phyloP scores from a whole-genome alignment of 441 rosid species.

The Breynia disticha region DNA sequence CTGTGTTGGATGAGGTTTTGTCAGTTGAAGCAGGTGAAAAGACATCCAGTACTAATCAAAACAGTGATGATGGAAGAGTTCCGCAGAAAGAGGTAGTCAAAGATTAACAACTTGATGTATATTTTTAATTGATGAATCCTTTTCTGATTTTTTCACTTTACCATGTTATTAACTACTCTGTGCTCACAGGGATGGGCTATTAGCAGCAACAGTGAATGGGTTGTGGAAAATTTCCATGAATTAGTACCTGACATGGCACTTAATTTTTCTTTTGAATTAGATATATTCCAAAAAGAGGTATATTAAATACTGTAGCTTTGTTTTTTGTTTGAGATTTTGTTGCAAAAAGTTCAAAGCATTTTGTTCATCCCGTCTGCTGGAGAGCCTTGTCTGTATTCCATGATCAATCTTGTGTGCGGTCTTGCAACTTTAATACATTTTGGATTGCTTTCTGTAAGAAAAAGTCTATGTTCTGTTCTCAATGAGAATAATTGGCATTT shows the following conservation, averaged over 20 bases:
- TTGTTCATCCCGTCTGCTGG: background rate
- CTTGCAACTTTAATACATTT: too few relatives aligned
- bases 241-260: slow-evolving; percentile 93
- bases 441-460: too few relatives aligned
- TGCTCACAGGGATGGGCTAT: slow-evolving; percentile 66
- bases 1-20: slow-evolving; percentile 73
- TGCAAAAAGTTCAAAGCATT: background rate
- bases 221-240: slow-evolving; percentile 64
- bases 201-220: slow-evolving; percentile 55
- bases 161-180: too few relatives aligned
- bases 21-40: slow-evolving; percentile 41
- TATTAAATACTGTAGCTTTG: background rate
- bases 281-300: slow-evolving; percentile 94
- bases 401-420: too few relatives aligned
- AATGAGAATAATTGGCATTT: too few relatives aligned
- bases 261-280: slow-evolving; percentile 86
- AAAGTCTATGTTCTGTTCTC: too few relatives aligned
- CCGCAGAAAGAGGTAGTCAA: slow-evolving; percentile 48
- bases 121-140: too few relatives aligned
- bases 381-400: background rate
- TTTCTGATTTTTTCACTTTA: slow-evolving; percentile 13
- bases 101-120: slow-evolving; percentile 8
- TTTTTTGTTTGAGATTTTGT: background rate
- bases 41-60: slow-evolving; percentile 27
- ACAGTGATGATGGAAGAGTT: slow-evolving; percentile 25